A percentile compares a stretch with the other conserved stretches of the same genome.
phyloP scores from a whole-genome alignment of 2,329 filamentous ascomycete genomes.

The Talaromyces marneffei region DNA sequence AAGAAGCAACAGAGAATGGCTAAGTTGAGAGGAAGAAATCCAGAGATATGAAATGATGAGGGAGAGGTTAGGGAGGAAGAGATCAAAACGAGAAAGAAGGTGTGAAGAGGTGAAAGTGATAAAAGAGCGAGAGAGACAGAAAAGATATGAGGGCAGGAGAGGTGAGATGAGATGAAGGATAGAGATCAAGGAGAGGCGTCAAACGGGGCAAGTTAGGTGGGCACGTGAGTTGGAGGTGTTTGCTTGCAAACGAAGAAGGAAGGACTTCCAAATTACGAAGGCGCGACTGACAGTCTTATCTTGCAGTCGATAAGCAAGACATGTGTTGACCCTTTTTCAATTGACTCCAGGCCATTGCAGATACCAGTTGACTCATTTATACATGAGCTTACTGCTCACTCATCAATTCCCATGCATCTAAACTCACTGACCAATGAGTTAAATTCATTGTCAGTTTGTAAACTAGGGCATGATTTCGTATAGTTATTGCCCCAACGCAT shows the following conservation, averaged over 20 bases:
- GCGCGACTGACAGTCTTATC: background rate
- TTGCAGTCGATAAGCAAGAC: background rate
- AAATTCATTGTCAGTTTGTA: no score
- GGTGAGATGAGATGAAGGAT: background rate
- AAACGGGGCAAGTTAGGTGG: background rate
- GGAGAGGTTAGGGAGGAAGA: background rate
- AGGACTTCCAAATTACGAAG: background rate
- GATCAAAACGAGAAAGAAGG: no score
- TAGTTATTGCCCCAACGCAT: no score
- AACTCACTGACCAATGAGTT: no score
- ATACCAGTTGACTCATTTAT: no score
- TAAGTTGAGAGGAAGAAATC: background rate
- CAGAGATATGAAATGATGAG: background rate
- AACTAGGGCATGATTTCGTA: no score
- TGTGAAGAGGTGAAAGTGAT: background rate
- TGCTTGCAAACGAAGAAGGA: background rate
- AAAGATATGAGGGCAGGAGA: background rate
- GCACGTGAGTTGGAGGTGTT: background rate
- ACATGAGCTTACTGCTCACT: no score
- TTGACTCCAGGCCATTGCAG: no score
- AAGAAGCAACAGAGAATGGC: background rate
- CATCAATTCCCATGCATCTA: no score
- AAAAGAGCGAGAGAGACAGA: background rate
- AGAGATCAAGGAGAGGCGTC: background rate
- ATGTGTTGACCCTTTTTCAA: no score